Conservation (phyloP, 2,329 filamentous ascomycete genomes). For the Fusarium zealandicum region DNA sequence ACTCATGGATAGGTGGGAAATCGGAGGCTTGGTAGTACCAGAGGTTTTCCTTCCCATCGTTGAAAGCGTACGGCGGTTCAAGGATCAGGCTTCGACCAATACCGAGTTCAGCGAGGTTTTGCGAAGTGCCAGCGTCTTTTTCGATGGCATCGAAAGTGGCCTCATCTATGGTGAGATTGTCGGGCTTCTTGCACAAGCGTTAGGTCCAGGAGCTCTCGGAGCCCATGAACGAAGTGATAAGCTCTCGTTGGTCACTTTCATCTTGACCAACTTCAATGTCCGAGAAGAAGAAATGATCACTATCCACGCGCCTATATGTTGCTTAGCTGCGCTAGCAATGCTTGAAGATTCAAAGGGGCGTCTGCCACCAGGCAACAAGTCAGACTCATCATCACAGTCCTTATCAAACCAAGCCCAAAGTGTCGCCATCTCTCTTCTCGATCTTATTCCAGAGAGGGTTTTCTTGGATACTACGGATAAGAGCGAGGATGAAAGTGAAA, state of each 20-base stretch:
- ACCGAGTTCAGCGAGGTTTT: constrained; percentile 84
- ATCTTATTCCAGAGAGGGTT: constrained; percentile 69
- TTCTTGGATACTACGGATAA: constrained; percentile 52
- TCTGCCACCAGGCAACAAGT: constrained; percentile 43
- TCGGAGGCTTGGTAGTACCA: constrained; percentile 87
- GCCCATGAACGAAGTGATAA: constrained; percentile 64
- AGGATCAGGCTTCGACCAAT: constrained; percentile 68
- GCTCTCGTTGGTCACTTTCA: constrained; percentile 79
- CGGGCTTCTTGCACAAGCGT: constrained; percentile 68
- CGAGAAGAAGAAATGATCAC: constrained; percentile 95
- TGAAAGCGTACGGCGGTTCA: constrained; percentile 78
- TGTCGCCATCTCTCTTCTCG: constrained; percentile 65
- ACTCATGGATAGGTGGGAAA: constrained; percentile 98
- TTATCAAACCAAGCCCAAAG: constrained; percentile 48
- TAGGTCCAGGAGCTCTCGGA: constrained; percentile 55
- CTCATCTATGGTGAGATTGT: constrained; percentile 89
- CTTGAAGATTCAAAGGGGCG: constrained; percentile 60
- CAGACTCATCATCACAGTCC: constrained; percentile 42
- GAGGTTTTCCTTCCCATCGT: constrained; percentile 88
- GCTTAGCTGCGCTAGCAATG: constrained; percentile 66
- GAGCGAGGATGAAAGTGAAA: constrained; percentile 6
- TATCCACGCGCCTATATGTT: constrained; percentile 79
- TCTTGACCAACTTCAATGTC: constrained; percentile 88
- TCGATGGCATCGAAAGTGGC: constrained; percentile 94
- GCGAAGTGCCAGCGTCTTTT: constrained; percentile 92